Conservation (phyloP, 352 stramenopile genomes). For the Globisporangium uncinulatum region DNA sequence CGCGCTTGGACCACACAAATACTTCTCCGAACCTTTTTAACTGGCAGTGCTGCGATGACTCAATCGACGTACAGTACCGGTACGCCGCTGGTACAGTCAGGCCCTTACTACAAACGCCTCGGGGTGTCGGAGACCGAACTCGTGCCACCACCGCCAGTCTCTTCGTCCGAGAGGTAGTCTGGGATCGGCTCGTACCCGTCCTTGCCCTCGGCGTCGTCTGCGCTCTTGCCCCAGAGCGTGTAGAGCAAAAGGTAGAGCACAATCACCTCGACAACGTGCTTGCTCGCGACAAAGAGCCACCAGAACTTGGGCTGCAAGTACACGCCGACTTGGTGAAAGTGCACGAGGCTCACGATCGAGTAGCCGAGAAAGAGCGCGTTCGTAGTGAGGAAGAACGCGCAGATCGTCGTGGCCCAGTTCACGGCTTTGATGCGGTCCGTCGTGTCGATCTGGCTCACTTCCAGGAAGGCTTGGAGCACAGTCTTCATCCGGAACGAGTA, state of each 20-base stretch:
- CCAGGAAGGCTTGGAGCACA: slow-evolving; percentile 92
- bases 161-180: slow-evolving; percentile 58
- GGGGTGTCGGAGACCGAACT: slow-evolving; percentile 6
- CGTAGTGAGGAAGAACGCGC: slow-evolving; percentile 94
- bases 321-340: slow-evolving; percentile 82
- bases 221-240: slow-evolving; percentile 87
- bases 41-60: background rate
- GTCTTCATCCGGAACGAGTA: slow-evolving; percentile 96
- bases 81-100: too few species aligned
- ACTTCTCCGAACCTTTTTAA: background rate
- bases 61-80: background rate
- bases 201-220: slow-evolving; percentile 57
- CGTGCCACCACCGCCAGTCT: slow-evolving; percentile 6
- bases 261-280: slow-evolving; percentile 91
- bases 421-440: slow-evolving; percentile 95
- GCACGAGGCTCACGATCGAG: slow-evolving; percentile 78
- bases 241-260: slow-evolving; percentile 95
- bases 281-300: slow-evolving; percentile 92
- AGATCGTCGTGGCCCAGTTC: slow-evolving; percentile 94
- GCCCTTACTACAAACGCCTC: slow-evolving; percentile 1
- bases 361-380: slow-evolving; percentile 86
- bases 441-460: slow-evolving; percentile 96
- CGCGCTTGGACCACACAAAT: too few species aligned
- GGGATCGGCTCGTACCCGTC: slow-evolving; percentile 77
- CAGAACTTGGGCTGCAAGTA: slow-evolving; percentile 85